Base-by-base conservation (phyloP, 441 rosid species). In the Erodium texanum region DNA sequence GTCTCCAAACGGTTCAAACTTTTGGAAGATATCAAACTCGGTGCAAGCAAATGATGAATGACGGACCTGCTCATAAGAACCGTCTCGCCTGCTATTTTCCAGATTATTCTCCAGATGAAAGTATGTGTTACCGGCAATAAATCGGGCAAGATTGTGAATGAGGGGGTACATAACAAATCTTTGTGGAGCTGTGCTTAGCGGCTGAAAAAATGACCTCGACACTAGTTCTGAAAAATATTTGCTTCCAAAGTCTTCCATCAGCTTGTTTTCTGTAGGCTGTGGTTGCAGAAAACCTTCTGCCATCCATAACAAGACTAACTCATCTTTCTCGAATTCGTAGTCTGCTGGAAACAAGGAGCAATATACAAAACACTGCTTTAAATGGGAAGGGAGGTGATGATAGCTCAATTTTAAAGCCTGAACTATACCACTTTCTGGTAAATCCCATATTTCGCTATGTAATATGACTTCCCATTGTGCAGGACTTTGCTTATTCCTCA, bases 251-350 rank as follows among this genome's bases (percentile, higher is more conserved):
- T 22, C 20, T 24, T 71, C 75, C 69, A 15, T 5, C 10, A 9
- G 22, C 0, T 3, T 50, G 32, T 18, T 62, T 67, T 43, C 3
- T 1, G 1, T 43, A 43, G 38, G 6, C 9, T 2, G 1, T 10
- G 41, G 41, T 5, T 20, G 43, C 4, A 74, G 11, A 48, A 65
- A 66, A 3, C 59, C 71, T 20, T 23, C 71, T 14, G 65, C 65
- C 68, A 70, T 74, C 43, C 74, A 74, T 15, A 66, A 63, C 1
- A n/a, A 16, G 15, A 74, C 36, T n/a, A 70, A 50, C 0, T 14
- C 0, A 1, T 22, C 36, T 38, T 20, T 65, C 0, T 0, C 0
- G 18, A 69, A 12, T 0, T 0, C 3, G 7, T 41, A 45, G 3
- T 61, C 64, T 2, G 69, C 50, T 0, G 73, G 73, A 4, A 69